A percentile compares a stretch with the other conserved stretches of the same genome.
Conservation (phyloP, 805 yeast genomes). For the Metschnikowia lunata region DNA sequence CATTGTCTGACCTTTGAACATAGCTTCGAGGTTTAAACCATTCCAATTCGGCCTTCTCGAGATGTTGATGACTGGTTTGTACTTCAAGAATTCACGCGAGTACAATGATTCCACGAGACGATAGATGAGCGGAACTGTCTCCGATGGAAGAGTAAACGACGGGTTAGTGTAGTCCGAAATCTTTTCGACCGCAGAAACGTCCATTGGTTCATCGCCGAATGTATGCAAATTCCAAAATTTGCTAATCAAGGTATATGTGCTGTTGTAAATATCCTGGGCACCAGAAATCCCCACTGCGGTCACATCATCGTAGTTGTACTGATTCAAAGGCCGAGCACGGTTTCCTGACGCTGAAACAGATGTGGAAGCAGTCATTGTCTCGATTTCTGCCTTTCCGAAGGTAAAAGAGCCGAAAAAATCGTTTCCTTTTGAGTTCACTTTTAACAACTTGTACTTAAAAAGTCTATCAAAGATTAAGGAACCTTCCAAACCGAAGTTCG, state of each 20-base stretch:
- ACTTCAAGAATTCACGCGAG: slow-evolving; percentile 46
- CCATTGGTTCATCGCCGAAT: slow-evolving; percentile 21
- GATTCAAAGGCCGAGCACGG: slow-evolving; percentile 5
- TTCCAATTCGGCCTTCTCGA: slow-evolving; percentile 43
- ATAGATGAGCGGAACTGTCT: slow-evolving; percentile 64
- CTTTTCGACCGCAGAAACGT: slow-evolving; percentile 9
- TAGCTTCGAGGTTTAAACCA: slow-evolving; percentile 34
- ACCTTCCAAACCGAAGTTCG: slow-evolving; percentile 60
- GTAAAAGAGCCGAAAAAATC: slow-evolving; percentile 23
- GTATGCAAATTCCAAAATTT: slow-evolving; percentile 51
- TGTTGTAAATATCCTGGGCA: slow-evolving; percentile 22
- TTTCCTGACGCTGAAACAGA: slow-evolving; percentile 1
- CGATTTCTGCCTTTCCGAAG: slow-evolving; percentile 14
- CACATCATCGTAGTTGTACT: slow-evolving; percentile 15
- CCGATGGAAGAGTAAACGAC: slow-evolving; percentile 73
- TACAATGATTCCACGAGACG: slow-evolving; percentile 69
- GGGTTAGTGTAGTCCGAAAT: slow-evolving; percentile 40
- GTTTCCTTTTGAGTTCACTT: slow-evolving; percentile 21
- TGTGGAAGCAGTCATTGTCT: slow-evolving; percentile 14
- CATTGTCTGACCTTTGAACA: slow-evolving; percentile 38
- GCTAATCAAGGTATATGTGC: slow-evolving; percentile 35
- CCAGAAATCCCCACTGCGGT: slow-evolving; percentile 30
- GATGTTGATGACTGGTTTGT: slow-evolving; percentile 35
- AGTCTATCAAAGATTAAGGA: slow-evolving; percentile 46
- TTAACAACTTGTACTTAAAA: slow-evolving; percentile 45